phyloP scores from a whole-genome alignment of 2,329 filamentous ascomycete species.

The Colletotrichum phormii region DNA sequence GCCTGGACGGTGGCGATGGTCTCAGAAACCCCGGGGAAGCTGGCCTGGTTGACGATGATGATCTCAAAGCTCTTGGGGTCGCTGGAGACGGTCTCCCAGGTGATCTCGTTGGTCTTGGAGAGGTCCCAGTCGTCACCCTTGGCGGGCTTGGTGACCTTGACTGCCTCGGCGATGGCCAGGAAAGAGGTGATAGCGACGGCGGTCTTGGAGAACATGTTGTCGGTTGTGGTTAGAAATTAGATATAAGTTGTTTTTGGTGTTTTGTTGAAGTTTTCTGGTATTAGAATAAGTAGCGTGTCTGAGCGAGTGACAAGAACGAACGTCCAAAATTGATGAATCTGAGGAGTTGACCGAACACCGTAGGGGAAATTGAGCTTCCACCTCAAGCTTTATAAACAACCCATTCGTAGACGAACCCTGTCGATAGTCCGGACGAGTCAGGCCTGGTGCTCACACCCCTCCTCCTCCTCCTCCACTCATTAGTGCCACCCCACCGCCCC shows the following conservation, averaged over 20 bases:
- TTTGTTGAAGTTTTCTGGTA: not conserved
- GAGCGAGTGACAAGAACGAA: constrained; percentile 36
- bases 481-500: constrained; percentile 28
- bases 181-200: constrained; percentile 27
- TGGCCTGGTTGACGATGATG: constrained; percentile 30
- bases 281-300: constrained; percentile 26
- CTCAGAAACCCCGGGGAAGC: not conserved
- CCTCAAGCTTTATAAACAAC: constrained; percentile 32
- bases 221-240: constrained; percentile 2
- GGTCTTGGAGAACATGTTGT: constrained; percentile 35
- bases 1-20: constrained; percentile 29
- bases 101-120: constrained; percentile 34
- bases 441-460: constrained; percentile 8
- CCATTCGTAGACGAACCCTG: constrained; percentile 17
- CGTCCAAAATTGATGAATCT: constrained; percentile 27
- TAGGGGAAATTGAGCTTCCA: constrained; percentile 1
- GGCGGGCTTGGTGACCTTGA: constrained; percentile 32
- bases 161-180: constrained; percentile 28
- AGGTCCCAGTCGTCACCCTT: constrained; percentile 32
- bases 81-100: constrained; percentile 24
- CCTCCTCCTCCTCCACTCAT: constrained; percentile 7
- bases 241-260: not conserved
- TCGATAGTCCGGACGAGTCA: constrained; percentile 28
- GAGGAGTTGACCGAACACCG: constrained; percentile 12
- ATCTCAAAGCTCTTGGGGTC: constrained; percentile 31